A percentile compares a stretch with the other conserved stretches of the same genome.
phyloP scores from a whole-genome alignment of 2,329 filamentous ascomycete species.

The Diaporthe nobilis region DNA sequence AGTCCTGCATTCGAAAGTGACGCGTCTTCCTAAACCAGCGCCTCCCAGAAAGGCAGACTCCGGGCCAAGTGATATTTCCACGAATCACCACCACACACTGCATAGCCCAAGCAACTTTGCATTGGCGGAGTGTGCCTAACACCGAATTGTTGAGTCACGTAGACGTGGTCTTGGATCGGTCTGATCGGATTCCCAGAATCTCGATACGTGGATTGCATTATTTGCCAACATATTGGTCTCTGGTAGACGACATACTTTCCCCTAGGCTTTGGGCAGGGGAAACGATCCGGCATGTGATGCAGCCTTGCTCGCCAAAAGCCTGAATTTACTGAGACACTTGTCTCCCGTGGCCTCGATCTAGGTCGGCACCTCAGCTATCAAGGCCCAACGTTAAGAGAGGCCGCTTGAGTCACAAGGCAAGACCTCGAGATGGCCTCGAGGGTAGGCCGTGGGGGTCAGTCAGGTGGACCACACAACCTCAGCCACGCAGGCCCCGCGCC shows the following conservation, averaged over 20 bases:
- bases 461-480: constrained; percentile 30
- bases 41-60: neutral
- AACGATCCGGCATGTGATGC: constrained; percentile 27
- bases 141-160: constrained; percentile 4
- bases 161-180: constrained; percentile 3
- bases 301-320: constrained; percentile 19
- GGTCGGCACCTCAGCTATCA: neutral
- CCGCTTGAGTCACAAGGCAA: constrained; percentile 31
- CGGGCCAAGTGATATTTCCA: neutral
- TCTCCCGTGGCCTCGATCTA: neutral
- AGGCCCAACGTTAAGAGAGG: neutral
- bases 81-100: neutral
- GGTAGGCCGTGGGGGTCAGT: constrained; percentile 38
- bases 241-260: neutral
- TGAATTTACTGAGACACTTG: constrained; percentile 17
- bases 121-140: neutral
- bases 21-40: neutral
- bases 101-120: neutral
- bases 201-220: neutral
- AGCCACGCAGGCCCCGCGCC: constrained; percentile 9
- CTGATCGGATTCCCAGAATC: neutral
- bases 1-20: neutral
- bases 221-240: neutral
- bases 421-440: constrained; percentile 12
- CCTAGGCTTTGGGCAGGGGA: neutral